Evolutionary conservation across 768 basidiomycete species (phyloP), one percentile per base, ranked within the genome.

Genomic region (Rhizopogon roseolus): DNA sequence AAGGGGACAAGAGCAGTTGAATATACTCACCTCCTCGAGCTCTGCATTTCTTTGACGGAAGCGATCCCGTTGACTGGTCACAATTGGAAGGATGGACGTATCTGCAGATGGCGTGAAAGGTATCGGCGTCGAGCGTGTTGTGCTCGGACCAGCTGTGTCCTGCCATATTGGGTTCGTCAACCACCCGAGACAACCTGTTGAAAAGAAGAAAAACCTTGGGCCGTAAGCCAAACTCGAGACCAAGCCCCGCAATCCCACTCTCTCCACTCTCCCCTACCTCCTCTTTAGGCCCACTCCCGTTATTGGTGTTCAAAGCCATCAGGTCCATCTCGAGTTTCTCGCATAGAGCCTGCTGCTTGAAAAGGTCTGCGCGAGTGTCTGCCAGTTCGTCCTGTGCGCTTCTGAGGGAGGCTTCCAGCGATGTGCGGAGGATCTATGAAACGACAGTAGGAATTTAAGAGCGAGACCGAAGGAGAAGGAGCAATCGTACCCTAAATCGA

Each of bases 21-120:
- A n/a, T 17, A 42, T 40, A 59, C 72, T 22, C 55, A 90, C 93
- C 76, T 98, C 96, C 72, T 99, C 96, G 14, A 99, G 80, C 64
- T 99, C 97, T 17, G 93, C 89, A 66, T 98, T 98, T 17, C 97
- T 85, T 67, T 95, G 93, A 49, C 96, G 79, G 81, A 98, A 99
- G n/a, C 96, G 81, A 66, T 99, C 97, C 54, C 97, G 80, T 66
- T 99, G 97, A 63, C 90, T 90, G 1, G 97, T 98, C 39, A 98
- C 97, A 59, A 99, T 98, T 2, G 96, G 97, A n/a, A 99, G 72
- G 62, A 98, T 98, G 8, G 93, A 95, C 0, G 88, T 90, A 64
- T 98, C 96, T 5, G 89, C 90, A 2, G 90, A 80, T 34, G 84
- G 71, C 5, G 82, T 74, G 63, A 90, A 88, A 1, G 84, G 82